Evolutionary conservation across 257 asterid genomes (phyloP), one percentile per base, ranked within the genome.

Genomic region (Gardenia jasminoides): DNA sequence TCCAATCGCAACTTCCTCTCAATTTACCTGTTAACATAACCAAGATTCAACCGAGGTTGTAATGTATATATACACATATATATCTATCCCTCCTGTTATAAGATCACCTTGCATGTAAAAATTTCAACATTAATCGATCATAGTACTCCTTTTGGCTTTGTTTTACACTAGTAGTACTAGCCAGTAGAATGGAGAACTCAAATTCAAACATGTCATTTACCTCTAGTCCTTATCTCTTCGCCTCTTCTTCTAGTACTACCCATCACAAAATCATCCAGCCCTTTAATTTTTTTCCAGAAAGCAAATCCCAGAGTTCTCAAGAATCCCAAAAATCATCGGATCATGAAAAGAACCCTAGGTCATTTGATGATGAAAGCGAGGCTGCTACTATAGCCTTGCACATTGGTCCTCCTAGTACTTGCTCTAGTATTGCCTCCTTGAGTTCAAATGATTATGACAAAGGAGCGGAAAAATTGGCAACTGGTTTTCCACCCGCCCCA

Each of bases 341-440:
- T 62, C 75, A 30, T 43, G 70, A 36, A 12, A 64, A 65, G 16
- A 30, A 58, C 52, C 64, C 50, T 76, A 62, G 54, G 54, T 65
- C 62, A 2, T 17, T 44, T 52, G 46, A 83, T 13, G 87, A 86
- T 13, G 90, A 84, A 5, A 72, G 80, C 19, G 77, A 82, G 39
- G 86, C 80, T 20, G 84, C 83, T 12, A 80, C 47, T 0, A 87
- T 89, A 66, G 84, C 83, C 13, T 80, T 92, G 82, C 89, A 80
- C 24, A 87, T 90, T 26, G 93, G 92, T 71, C 95, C 82, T 79
- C 96, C 97, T 11, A 89, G 41, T 36, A 36, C 78, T 71, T 78
- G 67, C 80, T 48, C 68, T 43, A 30, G 36, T 3, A 1, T 36
- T 67, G 46, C 70, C 26, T 24, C 62, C 50, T 46, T 4, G 44